Percentiles rank a stretch among this genome's conserved stretches.
Evolutionary conservation across 2,329 filamentous ascomycete species (phyloP).

Genomic region (Cladosporium halotolerans): DNA sequence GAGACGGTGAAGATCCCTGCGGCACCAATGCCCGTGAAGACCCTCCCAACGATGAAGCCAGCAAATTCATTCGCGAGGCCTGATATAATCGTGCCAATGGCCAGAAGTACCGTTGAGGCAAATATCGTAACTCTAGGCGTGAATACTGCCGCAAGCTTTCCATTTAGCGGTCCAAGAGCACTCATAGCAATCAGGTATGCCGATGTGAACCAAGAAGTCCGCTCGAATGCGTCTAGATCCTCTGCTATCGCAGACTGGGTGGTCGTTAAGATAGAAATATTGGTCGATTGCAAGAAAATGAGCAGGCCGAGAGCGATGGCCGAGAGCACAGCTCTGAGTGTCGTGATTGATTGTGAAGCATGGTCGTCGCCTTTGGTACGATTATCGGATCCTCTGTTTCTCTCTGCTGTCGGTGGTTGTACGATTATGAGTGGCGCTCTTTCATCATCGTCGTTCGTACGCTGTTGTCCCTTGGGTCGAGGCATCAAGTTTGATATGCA

Average conservation of each 20-base stretch:
- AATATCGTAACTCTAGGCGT: slow-evolving; percentile 61
- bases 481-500: background rate
- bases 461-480: background rate
- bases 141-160: slow-evolving; percentile 69
- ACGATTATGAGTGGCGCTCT: slow-evolving; percentile 7
- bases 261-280: slow-evolving; percentile 76
- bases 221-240: slow-evolving; percentile 66
- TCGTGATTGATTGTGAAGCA: slow-evolving; percentile 9
- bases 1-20: slow-evolving; percentile 67
- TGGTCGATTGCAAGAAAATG: slow-evolving; percentile 46
- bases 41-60: slow-evolving; percentile 63
- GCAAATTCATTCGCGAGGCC: slow-evolving; percentile 53
- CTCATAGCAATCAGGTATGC: slow-evolving; percentile 62
- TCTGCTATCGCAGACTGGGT: slow-evolving; percentile 70
- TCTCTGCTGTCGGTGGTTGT: background rate
- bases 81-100: slow-evolving; percentile 59
- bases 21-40: slow-evolving; percentile 61
- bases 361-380: background rate
- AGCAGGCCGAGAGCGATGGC: slow-evolving; percentile 23
- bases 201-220: slow-evolving; percentile 75
- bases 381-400: background rate
- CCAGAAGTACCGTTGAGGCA: slow-evolving; percentile 52
- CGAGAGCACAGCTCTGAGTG: background rate
- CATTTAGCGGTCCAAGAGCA: slow-evolving; percentile 60
- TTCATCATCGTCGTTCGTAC: background rate